Evolutionary conservation across 306 rosid genomes (phyloP).

Genomic region (Alnus glutinosa): DNA sequence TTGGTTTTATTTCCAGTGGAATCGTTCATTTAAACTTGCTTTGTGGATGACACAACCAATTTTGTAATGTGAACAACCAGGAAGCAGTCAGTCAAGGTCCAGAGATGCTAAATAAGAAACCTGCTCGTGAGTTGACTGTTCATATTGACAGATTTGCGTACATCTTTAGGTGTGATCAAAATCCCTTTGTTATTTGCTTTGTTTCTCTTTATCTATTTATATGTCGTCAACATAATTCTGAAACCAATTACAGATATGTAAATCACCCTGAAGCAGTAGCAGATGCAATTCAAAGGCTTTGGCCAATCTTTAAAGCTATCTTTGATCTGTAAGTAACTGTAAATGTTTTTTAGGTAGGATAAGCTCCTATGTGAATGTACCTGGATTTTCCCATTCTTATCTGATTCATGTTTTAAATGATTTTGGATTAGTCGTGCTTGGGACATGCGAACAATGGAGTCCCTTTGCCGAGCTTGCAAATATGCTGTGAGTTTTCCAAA

Average conservation of each 20-base stretch:
- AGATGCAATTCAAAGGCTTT: constrained; percentile 87
- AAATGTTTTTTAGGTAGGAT: constrained; percentile 20
- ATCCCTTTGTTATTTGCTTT: constrained; percentile 18
- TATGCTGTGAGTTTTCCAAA: constrained; percentile 77
- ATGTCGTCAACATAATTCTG: constrained; percentile 34
- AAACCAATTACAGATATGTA: constrained; percentile 66
- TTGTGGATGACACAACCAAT: constrained; percentile 27
- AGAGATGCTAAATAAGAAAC: constrained; percentile 71
- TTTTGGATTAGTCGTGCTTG: constrained; percentile 84
- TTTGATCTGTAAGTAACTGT: constrained; percentile 82
- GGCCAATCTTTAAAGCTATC: constrained; percentile 96
- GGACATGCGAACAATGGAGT: constrained; percentile 99
- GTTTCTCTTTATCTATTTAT: constrained; percentile 5
- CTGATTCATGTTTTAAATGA: constrained; percentile 28
- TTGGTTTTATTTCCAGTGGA: constrained; percentile 36
- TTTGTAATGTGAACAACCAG: constrained; percentile 50
- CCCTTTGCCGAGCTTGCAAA: constrained; percentile 99
- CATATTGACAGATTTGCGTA: constrained; percentile 96
- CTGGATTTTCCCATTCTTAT: constrained; percentile 3
- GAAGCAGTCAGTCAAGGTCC: constrained; percentile 86
- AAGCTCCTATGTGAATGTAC: neutral
- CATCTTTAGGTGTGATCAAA: constrained; percentile 77
- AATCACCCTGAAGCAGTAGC: constrained; percentile 98
- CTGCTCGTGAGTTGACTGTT: constrained; percentile 86
- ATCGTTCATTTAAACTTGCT: neutral